Base-by-base conservation (phyloP, 768 basidiomycete genomes). In the Tylopilus intermedius region DNA sequence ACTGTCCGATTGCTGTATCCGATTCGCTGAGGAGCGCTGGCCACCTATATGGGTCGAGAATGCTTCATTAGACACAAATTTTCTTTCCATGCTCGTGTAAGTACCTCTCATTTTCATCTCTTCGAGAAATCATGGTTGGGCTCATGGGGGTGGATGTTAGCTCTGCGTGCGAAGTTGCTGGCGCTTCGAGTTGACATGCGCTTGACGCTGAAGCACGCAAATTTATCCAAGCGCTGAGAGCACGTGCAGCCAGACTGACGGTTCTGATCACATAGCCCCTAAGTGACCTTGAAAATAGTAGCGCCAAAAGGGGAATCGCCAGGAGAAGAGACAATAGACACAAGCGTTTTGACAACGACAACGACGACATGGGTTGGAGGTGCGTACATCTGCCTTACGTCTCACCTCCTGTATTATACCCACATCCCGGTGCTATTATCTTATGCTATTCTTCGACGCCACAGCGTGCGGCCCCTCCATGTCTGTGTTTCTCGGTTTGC, bases 291-390 rank as follows among this genome's bases (percentile, higher is more conserved):
- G 39, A 39, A n/a, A 27, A 9, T 15, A 39, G 37, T 38, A 46
- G 10, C 13, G 26, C 18, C 4, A 37, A 22, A 35, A 56, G 27
- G 21, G 42, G 43, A 1, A 58, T 10, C 6, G 44, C 1, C 13
- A 60, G 21, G 15, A 60, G 38, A 29, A 66, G 50, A 37, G 58
- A 56, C 35, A 65, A 30, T 32, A 66, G 44, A 49, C 56, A 66
- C 22, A 57, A 49, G 38, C 39, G n/a, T 4, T 53, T 55, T 26
- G 51, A 43, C 40, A 29, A n/a, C 53, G 47, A 46, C 35, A 24
- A 14, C 55, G 47, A 46, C 35, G 35, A 24, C 57, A 64, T 65
- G 40, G 45, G 18, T 38, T 14, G 45, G 22, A 43, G 56, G 54
- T 54, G 22, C 29, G 49, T 39, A 14, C 30, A 8, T 40, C 13